phyloP scores from a whole-genome alignment of 352 stramenopile species.

The Globisporangium iwayamae region DNA sequence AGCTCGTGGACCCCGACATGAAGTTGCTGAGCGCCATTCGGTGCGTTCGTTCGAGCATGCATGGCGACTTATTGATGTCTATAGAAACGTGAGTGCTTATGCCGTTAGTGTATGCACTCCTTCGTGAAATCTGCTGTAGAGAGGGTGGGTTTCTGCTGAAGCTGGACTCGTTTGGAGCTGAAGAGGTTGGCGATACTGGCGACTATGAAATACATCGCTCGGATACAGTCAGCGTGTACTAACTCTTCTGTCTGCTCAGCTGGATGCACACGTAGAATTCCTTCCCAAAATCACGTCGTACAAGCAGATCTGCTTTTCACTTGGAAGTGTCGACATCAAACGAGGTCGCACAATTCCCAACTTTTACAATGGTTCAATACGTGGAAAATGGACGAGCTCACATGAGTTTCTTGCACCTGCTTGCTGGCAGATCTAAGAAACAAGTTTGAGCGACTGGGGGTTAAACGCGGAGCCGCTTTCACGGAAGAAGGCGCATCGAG shows the following conservation, averaged over 20 bases:
- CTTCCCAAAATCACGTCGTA: constrained; percentile 29
- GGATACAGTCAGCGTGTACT: neutral
- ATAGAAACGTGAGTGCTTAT: neutral
- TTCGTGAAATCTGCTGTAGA: neutral
- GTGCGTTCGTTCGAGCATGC: neutral
- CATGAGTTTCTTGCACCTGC: neutral
- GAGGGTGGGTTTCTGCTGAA: constrained; percentile 38
- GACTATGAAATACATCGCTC: neutral
- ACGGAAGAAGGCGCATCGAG: constrained; percentile 29
- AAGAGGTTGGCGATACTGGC: constrained; percentile 32
- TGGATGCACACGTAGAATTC: constrained; percentile 49
- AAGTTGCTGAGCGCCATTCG: constrained; percentile 39
- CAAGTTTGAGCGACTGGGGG: constrained; percentile 58
- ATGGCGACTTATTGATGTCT: neutral
- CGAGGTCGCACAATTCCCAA: constrained; percentile 27
- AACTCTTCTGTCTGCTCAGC: constrained; percentile 17
- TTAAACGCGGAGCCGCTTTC: constrained; percentile 41
- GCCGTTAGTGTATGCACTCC: neutral
- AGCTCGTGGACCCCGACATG: constrained; percentile 42
- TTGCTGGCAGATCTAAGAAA: constrained; percentile 37
- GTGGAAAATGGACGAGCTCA: neutral
- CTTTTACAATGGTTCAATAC: neutral
- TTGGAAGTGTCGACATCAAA: constrained; percentile 43
- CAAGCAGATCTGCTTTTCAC: constrained; percentile 42
- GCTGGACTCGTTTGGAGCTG: constrained; percentile 43